Evolutionary conservation across 2,329 filamentous ascomycete species (phyloP).

Genomic region (Arthroderma sp.): DNA sequence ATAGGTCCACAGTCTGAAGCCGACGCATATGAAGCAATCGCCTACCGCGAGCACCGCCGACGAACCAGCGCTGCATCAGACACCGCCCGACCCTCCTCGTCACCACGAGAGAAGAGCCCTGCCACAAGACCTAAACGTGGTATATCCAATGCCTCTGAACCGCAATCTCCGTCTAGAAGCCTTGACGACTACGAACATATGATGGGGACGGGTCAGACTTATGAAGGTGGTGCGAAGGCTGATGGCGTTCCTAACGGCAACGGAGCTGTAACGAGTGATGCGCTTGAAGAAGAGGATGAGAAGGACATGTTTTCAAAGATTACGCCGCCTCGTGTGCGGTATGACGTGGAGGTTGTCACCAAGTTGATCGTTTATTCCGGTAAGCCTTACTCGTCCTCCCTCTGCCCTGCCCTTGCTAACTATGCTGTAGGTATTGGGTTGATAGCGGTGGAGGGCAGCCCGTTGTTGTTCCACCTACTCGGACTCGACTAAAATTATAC

Average conservation of each 20-base stretch:
- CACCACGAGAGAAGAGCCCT: not conserved
- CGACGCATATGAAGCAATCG: slow-evolving; percentile 89
- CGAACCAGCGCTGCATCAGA: slow-evolving; percentile 45
- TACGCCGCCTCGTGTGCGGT: slow-evolving; percentile 76
- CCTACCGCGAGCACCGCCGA: slow-evolving; percentile 65
- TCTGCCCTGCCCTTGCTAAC: slow-evolving; percentile 10
- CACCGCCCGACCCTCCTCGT: slow-evolving; percentile 18
- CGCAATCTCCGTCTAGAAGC: slow-evolving; percentile 26
- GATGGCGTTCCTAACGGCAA: slow-evolving; percentile 16
- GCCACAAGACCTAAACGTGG: not conserved
- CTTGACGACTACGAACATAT: slow-evolving; percentile 57
- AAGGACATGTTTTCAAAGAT: slow-evolving; percentile 73
- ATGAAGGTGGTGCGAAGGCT: slow-evolving; percentile 23
- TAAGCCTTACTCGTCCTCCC: slow-evolving; percentile 32
- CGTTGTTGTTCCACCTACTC: slow-evolving; percentile 56
- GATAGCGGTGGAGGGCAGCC: slow-evolving; percentile 65
- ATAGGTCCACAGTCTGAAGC: slow-evolving; percentile 91
- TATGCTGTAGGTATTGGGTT: slow-evolving; percentile 59
- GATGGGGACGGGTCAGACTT: slow-evolving; percentile 54
- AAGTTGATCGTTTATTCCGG: slow-evolving; percentile 92
- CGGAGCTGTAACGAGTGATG: slow-evolving; percentile 11
- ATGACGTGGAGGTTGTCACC: slow-evolving; percentile 97
- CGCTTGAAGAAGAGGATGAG: slow-evolving; percentile 41
- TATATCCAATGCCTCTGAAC: not conserved
- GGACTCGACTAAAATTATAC: slow-evolving; percentile 25